Conservation (phyloP, 2,329 filamentous ascomycete species). For the Zasmidium citrigriseum region DNA sequence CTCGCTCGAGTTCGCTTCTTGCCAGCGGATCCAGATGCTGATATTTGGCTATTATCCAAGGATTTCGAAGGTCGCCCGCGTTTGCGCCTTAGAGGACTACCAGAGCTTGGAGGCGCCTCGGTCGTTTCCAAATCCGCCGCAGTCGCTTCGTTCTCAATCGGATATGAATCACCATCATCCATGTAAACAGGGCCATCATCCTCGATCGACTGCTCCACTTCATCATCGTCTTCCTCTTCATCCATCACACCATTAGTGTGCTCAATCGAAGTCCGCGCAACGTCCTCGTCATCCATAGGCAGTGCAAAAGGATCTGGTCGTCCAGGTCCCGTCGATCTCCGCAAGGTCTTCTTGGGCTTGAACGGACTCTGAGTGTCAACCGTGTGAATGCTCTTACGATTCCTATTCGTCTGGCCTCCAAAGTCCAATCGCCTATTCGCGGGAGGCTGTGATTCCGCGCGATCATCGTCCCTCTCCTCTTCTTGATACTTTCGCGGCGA, state of each 20-base stretch:
- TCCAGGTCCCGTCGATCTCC: constrained; percentile 27
- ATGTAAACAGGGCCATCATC: constrained; percentile 16
- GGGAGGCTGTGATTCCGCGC: constrained; percentile 21
- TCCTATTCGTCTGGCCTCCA: constrained; percentile 23
- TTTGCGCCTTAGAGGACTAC: constrained; percentile 11
- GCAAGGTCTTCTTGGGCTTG: constrained; percentile 31
- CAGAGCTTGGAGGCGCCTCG: neutral
- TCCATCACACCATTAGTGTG: constrained; percentile 15
- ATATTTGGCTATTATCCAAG: constrained; percentile 15
- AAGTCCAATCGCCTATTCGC: constrained; percentile 38
- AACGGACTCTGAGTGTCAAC: constrained; percentile 34
- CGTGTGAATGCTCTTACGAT: constrained; percentile 29
- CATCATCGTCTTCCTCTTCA: constrained; percentile 15
- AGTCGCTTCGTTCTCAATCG: constrained; percentile 14
- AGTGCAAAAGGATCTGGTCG: constrained; percentile 25
- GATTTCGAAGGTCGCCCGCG: constrained; percentile 22
- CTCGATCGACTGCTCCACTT: constrained; percentile 24
- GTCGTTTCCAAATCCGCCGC: neutral
- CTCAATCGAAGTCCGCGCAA: constrained; percentile 18
- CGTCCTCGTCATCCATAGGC: constrained; percentile 22
- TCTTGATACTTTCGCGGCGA: constrained; percentile 28
- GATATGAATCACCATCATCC: constrained; percentile 15
- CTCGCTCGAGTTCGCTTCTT: constrained; percentile 22
- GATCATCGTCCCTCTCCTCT: constrained; percentile 16
- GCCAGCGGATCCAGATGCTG: constrained; percentile 3